Conservation (phyloP, 352 stramenopile species). For the Pythium folliculosum region DNA sequence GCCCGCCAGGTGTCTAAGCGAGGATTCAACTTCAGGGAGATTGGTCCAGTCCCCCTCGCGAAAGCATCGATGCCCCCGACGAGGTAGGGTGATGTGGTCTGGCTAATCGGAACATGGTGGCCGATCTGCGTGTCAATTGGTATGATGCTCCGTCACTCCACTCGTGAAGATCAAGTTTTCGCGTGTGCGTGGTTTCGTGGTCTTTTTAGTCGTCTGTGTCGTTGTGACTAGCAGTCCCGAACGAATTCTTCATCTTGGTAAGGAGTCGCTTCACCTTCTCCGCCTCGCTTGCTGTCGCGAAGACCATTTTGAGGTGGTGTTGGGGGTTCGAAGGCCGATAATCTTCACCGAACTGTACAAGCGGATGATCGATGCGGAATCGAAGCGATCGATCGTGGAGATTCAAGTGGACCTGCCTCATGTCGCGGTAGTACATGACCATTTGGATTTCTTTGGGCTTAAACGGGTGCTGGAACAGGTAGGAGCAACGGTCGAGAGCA, state of each 20-base stretch:
- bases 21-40: not conserved
- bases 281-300: constrained; percentile 47
- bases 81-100: constrained; percentile 18
- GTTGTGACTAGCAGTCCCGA: constrained; percentile 8
- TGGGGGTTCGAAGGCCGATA: constrained; percentile 62
- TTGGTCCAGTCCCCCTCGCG: not conserved
- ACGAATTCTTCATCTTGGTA: constrained; percentile 6
- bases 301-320: constrained; percentile 55
- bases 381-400: constrained; percentile 43
- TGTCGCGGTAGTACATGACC: constrained; percentile 79
- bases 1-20: constrained; percentile 60
- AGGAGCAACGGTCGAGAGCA: constrained; percentile 49
- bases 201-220: not conserved
- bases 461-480: constrained; percentile 77
- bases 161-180: constrained; percentile 1
- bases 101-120: constrained; percentile 24
- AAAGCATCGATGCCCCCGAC: not conserved
- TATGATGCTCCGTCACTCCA: not conserved
- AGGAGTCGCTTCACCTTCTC: constrained; percentile 50
- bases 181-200: not conserved
- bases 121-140: constrained; percentile 8
- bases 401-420: constrained; percentile 49
- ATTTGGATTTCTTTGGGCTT: constrained; percentile 66
- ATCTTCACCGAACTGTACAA: constrained; percentile 67
- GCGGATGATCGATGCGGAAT: constrained; percentile 43